Percentiles rank a stretch among this genome's conserved stretches.
Conservation (phyloP, 2,329 filamentous ascomycete species). For the Colletotrichum sansevieriae region DNA sequence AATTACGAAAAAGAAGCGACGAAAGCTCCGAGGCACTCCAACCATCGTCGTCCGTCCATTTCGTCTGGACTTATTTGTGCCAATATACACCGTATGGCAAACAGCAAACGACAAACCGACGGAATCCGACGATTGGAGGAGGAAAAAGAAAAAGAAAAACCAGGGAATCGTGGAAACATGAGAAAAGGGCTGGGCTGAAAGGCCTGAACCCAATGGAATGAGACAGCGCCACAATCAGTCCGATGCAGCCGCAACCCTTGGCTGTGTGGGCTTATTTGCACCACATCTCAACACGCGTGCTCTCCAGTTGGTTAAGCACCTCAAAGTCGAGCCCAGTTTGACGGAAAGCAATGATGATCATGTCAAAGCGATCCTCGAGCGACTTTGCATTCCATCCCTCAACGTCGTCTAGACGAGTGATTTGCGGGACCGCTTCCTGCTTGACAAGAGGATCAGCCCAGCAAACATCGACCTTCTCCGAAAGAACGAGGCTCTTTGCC, state of each 20-base stretch:
- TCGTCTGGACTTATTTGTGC: constrained; percentile 13
- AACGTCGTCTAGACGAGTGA: constrained; percentile 52
- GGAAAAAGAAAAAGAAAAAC: neutral
- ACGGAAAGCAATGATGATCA: constrained; percentile 58
- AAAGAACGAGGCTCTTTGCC: constrained; percentile 52
- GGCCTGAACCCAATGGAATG: neutral
- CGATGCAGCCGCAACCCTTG: constrained; percentile 26
- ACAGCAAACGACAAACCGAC: constrained; percentile 8
- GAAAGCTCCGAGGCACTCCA: constrained; percentile 24
- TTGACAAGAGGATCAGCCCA: constrained; percentile 60
- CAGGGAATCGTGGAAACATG: neutral
- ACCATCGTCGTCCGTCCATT: constrained; percentile 13
- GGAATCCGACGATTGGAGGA: constrained; percentile 10
- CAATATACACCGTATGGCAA: constrained; percentile 18
- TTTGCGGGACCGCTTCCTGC: constrained; percentile 56
- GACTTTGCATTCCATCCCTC: constrained; percentile 53
- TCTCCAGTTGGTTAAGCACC: constrained; percentile 51
- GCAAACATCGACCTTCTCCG: constrained; percentile 55
- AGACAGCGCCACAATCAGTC: constrained; percentile 23
- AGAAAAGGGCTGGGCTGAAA: neutral
- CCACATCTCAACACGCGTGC: constrained; percentile 56
- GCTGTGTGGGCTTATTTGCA: constrained; percentile 45
- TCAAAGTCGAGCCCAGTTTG: constrained; percentile 58
- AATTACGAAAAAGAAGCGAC: neutral
- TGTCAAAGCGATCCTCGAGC: constrained; percentile 55